These are phyloP conservation scores for Capronia coronata DNA, from an alignment of 2,329 filamentous ascomycete genomes.

Conservation along the genomic window DNA sequence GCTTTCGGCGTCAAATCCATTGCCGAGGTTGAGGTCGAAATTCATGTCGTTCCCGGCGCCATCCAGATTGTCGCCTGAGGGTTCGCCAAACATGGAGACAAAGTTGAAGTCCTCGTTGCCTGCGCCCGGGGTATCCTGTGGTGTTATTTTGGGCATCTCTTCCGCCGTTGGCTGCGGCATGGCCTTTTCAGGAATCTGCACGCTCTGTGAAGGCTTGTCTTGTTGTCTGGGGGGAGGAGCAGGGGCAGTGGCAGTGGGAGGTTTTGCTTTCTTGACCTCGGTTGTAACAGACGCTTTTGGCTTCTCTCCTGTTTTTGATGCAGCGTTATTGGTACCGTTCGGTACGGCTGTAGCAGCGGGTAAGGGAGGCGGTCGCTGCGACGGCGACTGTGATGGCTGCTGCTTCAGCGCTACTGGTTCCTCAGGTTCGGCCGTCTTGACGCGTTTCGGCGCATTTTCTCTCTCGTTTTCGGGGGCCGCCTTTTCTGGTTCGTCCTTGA, in stretches of 20 bases:
- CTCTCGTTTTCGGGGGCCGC: slow-evolving; percentile 6
- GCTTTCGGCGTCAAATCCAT: slow-evolving; percentile 33
- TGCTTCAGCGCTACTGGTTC: no score
- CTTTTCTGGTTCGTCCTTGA: slow-evolving; percentile 15
- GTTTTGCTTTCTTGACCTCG: slow-evolving; percentile 13
- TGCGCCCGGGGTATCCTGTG: slow-evolving; percentile 29
- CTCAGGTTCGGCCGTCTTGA: slow-evolving; percentile 23
- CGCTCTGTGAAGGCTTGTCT: slow-evolving; percentile 13
- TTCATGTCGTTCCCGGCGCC: slow-evolving; percentile 31
- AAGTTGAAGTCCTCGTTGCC: slow-evolving; percentile 37
- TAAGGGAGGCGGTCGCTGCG: slow-evolving; percentile 8
- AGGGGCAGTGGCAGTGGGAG: slow-evolving; percentile 4
- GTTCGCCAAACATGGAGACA: slow-evolving; percentile 37
- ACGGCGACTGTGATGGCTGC: background rate
- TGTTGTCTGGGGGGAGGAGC: slow-evolving; percentile 10
- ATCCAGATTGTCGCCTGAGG: slow-evolving; percentile 25
- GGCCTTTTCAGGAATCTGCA: slow-evolving; percentile 26
- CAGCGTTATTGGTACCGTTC: background rate
- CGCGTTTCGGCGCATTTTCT: slow-evolving; percentile 23
- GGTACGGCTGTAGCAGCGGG: background rate
- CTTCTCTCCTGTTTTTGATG: slow-evolving; percentile 13
- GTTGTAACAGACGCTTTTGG: slow-evolving; percentile 9
- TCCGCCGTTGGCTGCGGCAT: slow-evolving; percentile 16
- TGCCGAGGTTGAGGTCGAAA: slow-evolving; percentile 37
- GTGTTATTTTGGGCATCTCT: slow-evolving; percentile 24